phyloP scores from a whole-genome alignment of 768 basidiomycete species.

The Tricholoma flavovirens region DNA sequence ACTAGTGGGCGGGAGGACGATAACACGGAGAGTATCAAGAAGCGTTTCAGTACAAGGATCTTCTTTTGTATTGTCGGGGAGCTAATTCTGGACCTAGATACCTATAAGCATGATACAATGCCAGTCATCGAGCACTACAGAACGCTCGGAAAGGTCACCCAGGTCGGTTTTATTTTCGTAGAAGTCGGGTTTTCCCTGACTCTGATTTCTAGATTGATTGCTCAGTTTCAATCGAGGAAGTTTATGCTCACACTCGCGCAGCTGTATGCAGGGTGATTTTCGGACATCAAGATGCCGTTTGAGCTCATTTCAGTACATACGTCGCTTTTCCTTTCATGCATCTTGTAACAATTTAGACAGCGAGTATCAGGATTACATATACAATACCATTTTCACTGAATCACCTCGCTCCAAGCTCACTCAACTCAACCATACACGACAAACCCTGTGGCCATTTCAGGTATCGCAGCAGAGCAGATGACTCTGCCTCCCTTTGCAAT shows the following conservation, averaged over 20 bases:
- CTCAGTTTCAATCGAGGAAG: conserved; percentile 61
- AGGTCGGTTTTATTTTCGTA: conserved; percentile 43
- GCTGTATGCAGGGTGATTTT: conserved; percentile 34
- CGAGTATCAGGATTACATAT: background rate
- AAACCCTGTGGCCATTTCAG: conserved; percentile 33
- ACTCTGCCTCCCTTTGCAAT: conserved; percentile 59
- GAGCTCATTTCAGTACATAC: background rate
- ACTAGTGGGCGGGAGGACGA: conserved; percentile 96
- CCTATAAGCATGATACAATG: conserved; percentile 84
- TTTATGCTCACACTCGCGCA: conserved; percentile 38
- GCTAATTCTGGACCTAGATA: conserved; percentile 38
- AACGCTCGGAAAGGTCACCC: conserved; percentile 61
- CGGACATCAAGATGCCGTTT: background rate
- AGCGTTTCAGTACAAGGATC: conserved; percentile 77
- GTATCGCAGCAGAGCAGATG: conserved; percentile 37
- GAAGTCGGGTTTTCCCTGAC: background rate
- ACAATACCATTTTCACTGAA: background rate
- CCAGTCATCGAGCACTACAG: conserved; percentile 88
- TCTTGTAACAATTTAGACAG: background rate
- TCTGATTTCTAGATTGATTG: conserved; percentile 53
- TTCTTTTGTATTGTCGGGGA: background rate
- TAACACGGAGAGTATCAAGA: conserved; percentile 89
- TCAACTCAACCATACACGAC: conserved; percentile 34
- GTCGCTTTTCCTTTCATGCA: background rate
- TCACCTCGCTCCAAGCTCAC: background rate